A percentile compares a stretch with the other conserved stretches of the same genome.
phyloP scores from a whole-genome alignment of 2,329 filamentous ascomycete genomes.

The Aspergillus sp. region DNA sequence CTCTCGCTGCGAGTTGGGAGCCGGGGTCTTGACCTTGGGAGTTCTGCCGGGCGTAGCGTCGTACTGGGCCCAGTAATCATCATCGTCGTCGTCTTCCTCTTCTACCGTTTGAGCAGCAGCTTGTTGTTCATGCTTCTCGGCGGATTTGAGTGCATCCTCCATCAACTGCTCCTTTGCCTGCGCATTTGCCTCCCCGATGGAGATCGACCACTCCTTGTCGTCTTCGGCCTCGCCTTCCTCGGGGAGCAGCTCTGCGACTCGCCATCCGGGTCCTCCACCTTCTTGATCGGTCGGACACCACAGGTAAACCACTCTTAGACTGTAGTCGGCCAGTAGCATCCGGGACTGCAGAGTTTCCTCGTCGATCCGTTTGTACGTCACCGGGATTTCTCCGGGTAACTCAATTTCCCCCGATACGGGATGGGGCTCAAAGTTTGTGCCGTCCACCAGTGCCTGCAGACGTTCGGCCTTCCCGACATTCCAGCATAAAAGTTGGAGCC shows the following conservation, averaged over 20 bases:
- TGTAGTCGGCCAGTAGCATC: conserved; percentile 55
- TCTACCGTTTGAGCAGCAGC: conserved; percentile 17
- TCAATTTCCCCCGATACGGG: conserved; percentile 66
- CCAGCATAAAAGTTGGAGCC: conserved; percentile 63
- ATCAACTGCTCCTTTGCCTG: conserved; percentile 38
- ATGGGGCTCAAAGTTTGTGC: conserved; percentile 60
- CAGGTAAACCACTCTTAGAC: conserved; percentile 56
- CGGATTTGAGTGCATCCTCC: conserved; percentile 36
- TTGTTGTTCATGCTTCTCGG: conserved; percentile 23
- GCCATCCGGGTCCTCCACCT: conserved; percentile 55
- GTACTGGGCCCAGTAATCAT: conserved; percentile 66
- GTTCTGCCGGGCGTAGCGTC: conserved; percentile 56
- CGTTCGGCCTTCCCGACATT: conserved; percentile 52
- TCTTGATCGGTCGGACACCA: conserved; percentile 61
- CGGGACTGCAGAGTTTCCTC: conserved; percentile 61
- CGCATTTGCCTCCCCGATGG: conserved; percentile 56
- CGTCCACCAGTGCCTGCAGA: conserved; percentile 54
- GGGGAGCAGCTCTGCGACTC: conserved; percentile 58
- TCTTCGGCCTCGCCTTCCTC: conserved; percentile 51
- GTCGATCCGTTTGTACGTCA: conserved; percentile 60
- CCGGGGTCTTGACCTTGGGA: conserved; percentile 43
- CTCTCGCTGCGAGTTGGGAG: conserved; percentile 28
- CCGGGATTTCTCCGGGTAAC: conserved; percentile 55
- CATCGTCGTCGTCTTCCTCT: conserved; percentile 56
- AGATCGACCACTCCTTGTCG: conserved; percentile 52